Percentiles rank a stretch among this genome's conserved stretches.
phyloP scores from a whole-genome alignment of 225 moss, liverwort and hornwort species.

The Antitrichia curtipendula region DNA sequence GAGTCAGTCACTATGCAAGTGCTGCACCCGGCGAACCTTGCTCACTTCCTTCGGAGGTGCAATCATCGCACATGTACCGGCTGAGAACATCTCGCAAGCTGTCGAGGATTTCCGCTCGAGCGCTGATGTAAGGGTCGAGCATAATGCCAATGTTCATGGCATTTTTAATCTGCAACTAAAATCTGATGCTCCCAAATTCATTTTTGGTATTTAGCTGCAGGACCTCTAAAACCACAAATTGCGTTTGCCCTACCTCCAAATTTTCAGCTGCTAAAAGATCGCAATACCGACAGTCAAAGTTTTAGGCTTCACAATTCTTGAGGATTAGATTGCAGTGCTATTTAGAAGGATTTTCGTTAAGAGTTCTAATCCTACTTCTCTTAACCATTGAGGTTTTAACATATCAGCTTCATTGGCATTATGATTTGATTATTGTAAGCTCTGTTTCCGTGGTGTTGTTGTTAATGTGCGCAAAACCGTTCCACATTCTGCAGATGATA shows the following conservation, averaged over 20 bases:
- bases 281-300: not conserved
- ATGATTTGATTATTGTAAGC: not conserved
- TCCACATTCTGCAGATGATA: conserved; percentile 27
- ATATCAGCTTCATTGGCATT: not conserved
- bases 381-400: not conserved
- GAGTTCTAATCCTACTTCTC: not conserved
- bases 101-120: not conserved
- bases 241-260: not conserved
- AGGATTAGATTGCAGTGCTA: not conserved
- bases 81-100: not conserved
- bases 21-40: conserved; percentile 30
- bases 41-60: conserved; percentile 21
- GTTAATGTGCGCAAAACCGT: not conserved
- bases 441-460: not conserved
- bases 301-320: not conserved
- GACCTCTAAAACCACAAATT: not conserved
- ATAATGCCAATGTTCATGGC: not conserved
- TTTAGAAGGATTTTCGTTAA: not conserved
- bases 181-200: not conserved
- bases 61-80: not conserved
- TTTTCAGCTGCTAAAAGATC: not conserved
- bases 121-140: conserved; percentile 10
- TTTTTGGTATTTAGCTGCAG: not conserved
- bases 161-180: not conserved
- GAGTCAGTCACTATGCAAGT: not conserved